Evolutionary conservation across 139 green algal genomes (phyloP), one percentile per base, ranked within the genome.

Genomic region (Trebouxia sp.): DNA sequence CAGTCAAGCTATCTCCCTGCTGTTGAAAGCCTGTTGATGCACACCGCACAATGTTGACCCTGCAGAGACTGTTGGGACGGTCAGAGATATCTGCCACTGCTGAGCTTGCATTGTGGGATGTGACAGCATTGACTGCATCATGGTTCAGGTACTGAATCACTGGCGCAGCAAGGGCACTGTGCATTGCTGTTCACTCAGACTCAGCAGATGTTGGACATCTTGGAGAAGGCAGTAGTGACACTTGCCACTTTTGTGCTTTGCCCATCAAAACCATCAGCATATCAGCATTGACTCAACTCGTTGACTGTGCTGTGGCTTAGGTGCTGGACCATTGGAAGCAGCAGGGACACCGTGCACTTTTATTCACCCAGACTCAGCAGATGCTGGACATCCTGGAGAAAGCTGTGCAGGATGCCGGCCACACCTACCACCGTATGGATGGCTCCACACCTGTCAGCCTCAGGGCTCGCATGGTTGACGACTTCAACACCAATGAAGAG

Each of bases 331-430:
- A 91, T 37, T 99, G 96, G 96, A 77, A 90, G 7, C 55, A 79
- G 67, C 85, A 90, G 32, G 94, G 93, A 4, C 94, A 98, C 90
- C 86, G 75, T 32, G 88, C 88, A 24, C 89, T 97, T 75, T 43
- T 97, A 22, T 97, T 96, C 87, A 90, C 85, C 0, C 95, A 98
- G 94, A 98, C 95, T 45, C 94, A 98, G 89, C 94, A 98, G 89
- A 99, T 99, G 97, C 89, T 99, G 76, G 97, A 99, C 88, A 99
- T 99, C 67, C 0, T 98, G 50, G 95, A 99, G 89, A 87, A 83
- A 65, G 74, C 86, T 20, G 88, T 93, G 41, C 70, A 86, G 74
- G 35, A 24, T 12, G 48, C 58, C 39, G 86, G 88, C 41, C 91
- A 90, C 65, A 79, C n/a, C 47, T 98, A 97, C 87, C 90, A 95